A percentile compares a stretch with the other conserved stretches of the same genome.
phyloP scores from a whole-genome alignment of 345 rosid species.

The Eucalyptus lansdowneana region DNA sequence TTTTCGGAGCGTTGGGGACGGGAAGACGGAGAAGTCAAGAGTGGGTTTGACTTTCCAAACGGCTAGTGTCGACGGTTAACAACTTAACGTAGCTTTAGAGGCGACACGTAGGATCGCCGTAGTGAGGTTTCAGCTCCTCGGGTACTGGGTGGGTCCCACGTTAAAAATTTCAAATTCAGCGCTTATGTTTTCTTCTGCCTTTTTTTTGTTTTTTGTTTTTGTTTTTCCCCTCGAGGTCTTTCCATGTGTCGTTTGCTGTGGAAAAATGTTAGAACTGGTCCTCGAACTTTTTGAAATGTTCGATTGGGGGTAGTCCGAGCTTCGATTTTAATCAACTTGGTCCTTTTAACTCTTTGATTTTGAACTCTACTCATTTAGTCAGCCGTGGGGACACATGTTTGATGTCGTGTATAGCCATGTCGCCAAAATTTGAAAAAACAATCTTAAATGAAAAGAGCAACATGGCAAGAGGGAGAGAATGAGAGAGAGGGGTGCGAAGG shows the following conservation, averaged over 20 bases:
- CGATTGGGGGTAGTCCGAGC: not conserved
- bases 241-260: not conserved
- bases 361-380: not conserved
- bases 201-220: not conserved
- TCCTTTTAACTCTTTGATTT: not conserved
- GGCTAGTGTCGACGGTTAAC: constrained; percentile 1
- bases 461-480: not conserved
- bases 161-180: not conserved
- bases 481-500: not conserved
- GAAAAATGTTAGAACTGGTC: not conserved
- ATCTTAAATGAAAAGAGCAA: not conserved
- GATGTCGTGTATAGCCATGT: not conserved
- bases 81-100: not conserved
- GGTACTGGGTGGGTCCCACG: not conserved
- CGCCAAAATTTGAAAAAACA: not conserved
- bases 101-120: not conserved
- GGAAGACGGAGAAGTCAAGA: not conserved
- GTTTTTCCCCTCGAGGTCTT: not conserved
- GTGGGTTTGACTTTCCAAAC: constrained; percentile 5
- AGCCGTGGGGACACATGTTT: not conserved
- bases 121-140: not conserved
- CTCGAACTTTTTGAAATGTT: not conserved
- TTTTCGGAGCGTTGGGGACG: not conserved
- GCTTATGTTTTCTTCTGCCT: not conserved
- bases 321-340: not conserved